Base-by-base conservation (phyloP, 2,329 filamentous ascomycete species). In the Venturia aucupariae region DNA sequence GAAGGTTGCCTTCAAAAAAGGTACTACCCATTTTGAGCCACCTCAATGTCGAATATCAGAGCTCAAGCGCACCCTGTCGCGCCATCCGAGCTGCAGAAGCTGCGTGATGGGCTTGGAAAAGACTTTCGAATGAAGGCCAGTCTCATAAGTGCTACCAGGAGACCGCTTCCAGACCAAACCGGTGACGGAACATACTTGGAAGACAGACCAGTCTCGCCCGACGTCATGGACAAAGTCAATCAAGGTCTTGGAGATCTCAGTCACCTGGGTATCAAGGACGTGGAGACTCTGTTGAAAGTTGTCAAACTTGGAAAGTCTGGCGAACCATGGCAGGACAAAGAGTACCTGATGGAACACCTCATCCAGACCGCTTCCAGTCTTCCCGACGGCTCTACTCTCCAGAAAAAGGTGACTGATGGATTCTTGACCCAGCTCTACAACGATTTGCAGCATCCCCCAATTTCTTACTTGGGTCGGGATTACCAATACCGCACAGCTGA, bases 91-190 rank as follows among this genome's bases (percentile, higher is more conserved):
- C 13, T 65, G 22, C 62, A 64, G 19, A 54, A 64, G 64, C 27
- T 65, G 30, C 60, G 75, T 79, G 66, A 66, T 22, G 30, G 62
- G 27, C 73, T 79, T 10, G 71, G 74, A 30, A 70, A 71, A 8
- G 71, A 74, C 19, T 81, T 81, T 64, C 73, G 76, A 42, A 74
- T 76, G 67, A 80, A 76, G 71, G 76, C 77, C 24, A 76, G 79
- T 67, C 70, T 80, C 13, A 77, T 82, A 62, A 78, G 80, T 63
- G 81, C 84, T 4, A 84, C 85, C 1, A 79, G 79, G 65, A 77
- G 84, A n/a, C 86, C 88, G 11, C 74, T 88, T 39, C 86, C 88
- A 0, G 84, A 78, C 1, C 80, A 88, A 69, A 81, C 79, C 63
- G 86, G 86, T 32, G 82, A 87, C 70, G 86, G 86, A n/a, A 81